Base-by-base conservation (phyloP, 306 rosid genomes). In the Elaeagnus macrophylla region DNA sequence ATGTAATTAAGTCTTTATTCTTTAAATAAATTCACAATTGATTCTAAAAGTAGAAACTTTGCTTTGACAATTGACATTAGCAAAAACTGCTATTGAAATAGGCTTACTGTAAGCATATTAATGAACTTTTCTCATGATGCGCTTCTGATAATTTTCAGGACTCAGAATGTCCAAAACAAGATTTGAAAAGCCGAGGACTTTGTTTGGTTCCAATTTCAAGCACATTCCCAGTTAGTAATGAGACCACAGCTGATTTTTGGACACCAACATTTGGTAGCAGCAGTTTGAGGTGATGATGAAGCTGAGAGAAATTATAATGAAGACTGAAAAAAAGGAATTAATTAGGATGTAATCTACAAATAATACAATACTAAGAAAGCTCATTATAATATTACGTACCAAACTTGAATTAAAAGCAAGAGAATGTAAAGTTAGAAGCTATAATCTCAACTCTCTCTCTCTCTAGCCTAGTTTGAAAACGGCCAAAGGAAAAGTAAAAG, bases 171-270 rank as follows among this genome's bases (percentile, higher is more conserved):
- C 37, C 39, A 65, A 75, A 56, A 41, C 69, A 78, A 82, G 99
- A 87, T 66, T 67, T 91, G 37, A 82, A 81, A 71, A 91, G 85
- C 63, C 80, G 81, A 71, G 99, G 99, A 45, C 73, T 91, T 14
- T 91, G 99, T 41, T 75, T 91, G 79, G 99, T 82, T 35, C 99
- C 99, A 0, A 74, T 91, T 52, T 78, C 99, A 72, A 91, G 96
- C 77, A 87, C 99, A 46, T 78, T 78, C 49, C 81, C 96, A 0
- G 77, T 87, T 48, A 77, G 89, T 18, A 84, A 82, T 47, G 95
- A 85, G 60, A 80, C 80, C n/a, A 54, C 73, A 5, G 65, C 75
- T 12, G 96, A 91, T 59, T 82, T 87, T 72, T 91, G 96, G 96
- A 80, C 99, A 0, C 95, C 93, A 4, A 60, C 96, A 32, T 86